These are phyloP conservation scores for Magnolia changhungtana DNA, from an alignment of 164 flowering plant species.

Conservation along the genomic window DNA sequence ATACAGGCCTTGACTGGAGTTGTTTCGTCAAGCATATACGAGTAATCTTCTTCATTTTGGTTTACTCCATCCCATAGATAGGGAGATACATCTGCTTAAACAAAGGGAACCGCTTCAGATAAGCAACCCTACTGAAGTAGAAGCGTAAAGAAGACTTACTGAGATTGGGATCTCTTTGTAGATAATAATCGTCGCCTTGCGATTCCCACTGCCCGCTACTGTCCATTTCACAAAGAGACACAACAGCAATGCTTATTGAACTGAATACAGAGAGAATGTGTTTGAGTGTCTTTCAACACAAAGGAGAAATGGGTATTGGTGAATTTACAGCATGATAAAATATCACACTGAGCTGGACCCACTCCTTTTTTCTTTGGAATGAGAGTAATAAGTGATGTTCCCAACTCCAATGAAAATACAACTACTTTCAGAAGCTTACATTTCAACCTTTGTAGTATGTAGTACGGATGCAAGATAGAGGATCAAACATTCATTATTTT, in stretches of 20 bases:
- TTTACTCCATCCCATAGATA: slow-evolving; percentile 42
- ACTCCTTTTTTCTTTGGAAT: no score
- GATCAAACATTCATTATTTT: no score
- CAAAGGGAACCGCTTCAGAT: not conserved
- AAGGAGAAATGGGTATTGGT: no score
- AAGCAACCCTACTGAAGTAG: not conserved
- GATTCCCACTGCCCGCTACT: slow-evolving; percentile 43
- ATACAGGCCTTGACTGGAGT: slow-evolving; percentile 83
- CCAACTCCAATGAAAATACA: no score
- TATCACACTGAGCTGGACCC: no score
- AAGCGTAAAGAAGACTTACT: slow-evolving; percentile 30
- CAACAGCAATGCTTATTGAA: not conserved
- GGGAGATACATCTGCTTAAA: slow-evolving; percentile 36
- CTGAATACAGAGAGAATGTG: no score
- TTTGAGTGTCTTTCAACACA: no score
- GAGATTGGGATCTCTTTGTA: slow-evolving; percentile 32
- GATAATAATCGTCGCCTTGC: slow-evolving; percentile 37
- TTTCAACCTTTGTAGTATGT: no score
- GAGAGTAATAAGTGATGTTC: no score
- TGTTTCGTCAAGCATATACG: slow-evolving; percentile 60
- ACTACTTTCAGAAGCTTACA: no score
- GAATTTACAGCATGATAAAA: no score
- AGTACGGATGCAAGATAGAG: no score
- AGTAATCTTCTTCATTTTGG: slow-evolving; percentile 49
- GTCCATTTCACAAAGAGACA: slow-evolving; percentile 16